phyloP scores from a whole-genome alignment of 2,329 filamentous ascomycete genomes.

The Pyrenophora graminea region DNA sequence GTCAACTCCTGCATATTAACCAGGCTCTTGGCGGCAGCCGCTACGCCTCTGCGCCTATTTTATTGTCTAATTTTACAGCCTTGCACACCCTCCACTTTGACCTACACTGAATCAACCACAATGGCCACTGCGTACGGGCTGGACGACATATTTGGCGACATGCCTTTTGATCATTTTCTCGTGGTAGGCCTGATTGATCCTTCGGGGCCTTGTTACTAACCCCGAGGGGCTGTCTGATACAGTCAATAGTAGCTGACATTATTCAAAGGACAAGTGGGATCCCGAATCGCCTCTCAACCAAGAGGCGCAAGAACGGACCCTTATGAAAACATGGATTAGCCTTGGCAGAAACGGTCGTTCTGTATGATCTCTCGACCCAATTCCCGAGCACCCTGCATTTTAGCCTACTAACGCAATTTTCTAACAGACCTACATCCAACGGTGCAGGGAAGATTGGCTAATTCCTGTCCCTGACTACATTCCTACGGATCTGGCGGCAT shows the following conservation, averaged over 20 bases:
- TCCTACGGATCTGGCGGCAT: neutral
- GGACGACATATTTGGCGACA: neutral
- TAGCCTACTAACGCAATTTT: neutral
- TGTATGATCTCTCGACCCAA: neutral
- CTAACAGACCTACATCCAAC: neutral
- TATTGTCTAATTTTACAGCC: neutral
- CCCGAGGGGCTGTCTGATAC: neutral
- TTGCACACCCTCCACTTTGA: neutral
- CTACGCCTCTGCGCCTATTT: neutral
- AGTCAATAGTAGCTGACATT: neutral
- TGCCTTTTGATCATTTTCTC: constrained; percentile 1
- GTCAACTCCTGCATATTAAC: neutral
- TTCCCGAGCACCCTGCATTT: too few relatives aligned
- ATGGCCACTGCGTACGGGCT: neutral
- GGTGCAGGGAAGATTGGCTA: neutral
- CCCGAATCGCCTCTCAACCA: neutral
- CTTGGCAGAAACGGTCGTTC: neutral
- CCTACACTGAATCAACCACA: neutral
- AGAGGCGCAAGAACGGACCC: neutral
- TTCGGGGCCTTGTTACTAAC: neutral
- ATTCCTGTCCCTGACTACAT: neutral
- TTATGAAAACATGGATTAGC: constrained; percentile 3
- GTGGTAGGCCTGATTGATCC: neutral
- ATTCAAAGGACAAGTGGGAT: constrained; percentile 3
- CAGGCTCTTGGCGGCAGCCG: neutral